Evolutionary conservation across 805 yeast species (phyloP).

Genomic region (Yamadazyma philogaea): DNA sequence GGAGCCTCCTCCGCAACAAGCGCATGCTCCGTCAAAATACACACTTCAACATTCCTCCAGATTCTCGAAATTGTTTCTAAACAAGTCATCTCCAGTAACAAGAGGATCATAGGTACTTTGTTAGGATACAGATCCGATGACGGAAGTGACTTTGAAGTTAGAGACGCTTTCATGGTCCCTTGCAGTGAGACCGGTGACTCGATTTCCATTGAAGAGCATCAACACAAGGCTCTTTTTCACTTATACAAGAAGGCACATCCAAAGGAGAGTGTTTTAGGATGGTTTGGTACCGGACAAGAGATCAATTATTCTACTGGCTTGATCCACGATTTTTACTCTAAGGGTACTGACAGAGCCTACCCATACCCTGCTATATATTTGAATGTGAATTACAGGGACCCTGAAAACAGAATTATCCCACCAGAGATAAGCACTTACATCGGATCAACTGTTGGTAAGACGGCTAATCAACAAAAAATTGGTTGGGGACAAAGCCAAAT

Average conservation of each 20-base stretch:
- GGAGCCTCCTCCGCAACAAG: slow-evolving; percentile 43
- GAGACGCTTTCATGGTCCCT: slow-evolving; percentile 78
- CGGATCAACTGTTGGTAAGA: slow-evolving; percentile 67
- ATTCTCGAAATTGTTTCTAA: slow-evolving; percentile 69
- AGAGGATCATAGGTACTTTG: slow-evolving; percentile 76
- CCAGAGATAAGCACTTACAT: slow-evolving; percentile 68
- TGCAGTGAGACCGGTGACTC: slow-evolving; percentile 72
- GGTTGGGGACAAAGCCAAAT: slow-evolving; percentile 37
- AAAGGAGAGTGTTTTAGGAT: slow-evolving; percentile 74
- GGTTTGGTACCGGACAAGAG: slow-evolving; percentile 67
- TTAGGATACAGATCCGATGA: slow-evolving; percentile 82
- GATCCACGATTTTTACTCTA: slow-evolving; percentile 76
- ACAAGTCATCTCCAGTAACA: slow-evolving; percentile 38
- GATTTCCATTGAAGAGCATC: slow-evolving; percentile 72
- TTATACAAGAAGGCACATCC: slow-evolving; percentile 77
- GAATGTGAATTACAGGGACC: slow-evolving; percentile 59
- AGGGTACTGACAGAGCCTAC: slow-evolving; percentile 63
- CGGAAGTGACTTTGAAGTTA: slow-evolving; percentile 68
- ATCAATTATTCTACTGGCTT: slow-evolving; percentile 72
- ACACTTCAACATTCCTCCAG: slow-evolving; percentile 71
- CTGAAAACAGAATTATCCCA: slow-evolving; percentile 44
- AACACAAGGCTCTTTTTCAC: slow-evolving; percentile 66
- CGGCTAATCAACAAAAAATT: slow-evolving; percentile 17
- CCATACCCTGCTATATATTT: slow-evolving; percentile 80
- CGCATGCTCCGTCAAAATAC: slow-evolving; percentile 55